Conservation (phyloP, 2,329 filamentous ascomycete species). For the Hymenoscyphus fraxineus region DNA sequence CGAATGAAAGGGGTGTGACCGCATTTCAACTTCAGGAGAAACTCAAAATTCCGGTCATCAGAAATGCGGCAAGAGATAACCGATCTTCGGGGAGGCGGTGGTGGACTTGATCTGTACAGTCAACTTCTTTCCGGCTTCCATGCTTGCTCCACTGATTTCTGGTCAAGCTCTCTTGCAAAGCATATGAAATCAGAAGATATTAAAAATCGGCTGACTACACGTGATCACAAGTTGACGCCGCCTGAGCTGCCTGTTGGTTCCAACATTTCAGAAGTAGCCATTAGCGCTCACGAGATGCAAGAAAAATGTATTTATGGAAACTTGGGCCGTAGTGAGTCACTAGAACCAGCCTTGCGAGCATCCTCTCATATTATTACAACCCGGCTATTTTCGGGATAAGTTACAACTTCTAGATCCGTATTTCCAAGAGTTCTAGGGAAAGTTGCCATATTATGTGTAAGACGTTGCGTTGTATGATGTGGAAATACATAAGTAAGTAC, state of each 20-base stretch:
- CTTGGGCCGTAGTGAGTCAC: neutral
- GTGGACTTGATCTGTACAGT: neutral
- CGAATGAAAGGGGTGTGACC: neutral
- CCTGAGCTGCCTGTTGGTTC: neutral
- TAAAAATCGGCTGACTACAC: neutral
- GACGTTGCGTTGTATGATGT: no score
- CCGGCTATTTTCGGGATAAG: neutral
- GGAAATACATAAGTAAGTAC: no score
- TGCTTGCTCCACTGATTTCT: no score
- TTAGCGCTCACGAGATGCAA: neutral
- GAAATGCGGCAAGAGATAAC: neutral
- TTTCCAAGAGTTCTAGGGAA: no score
- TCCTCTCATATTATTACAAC: neutral
- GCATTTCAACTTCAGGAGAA: neutral
- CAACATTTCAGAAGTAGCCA: neutral
- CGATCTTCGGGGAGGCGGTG: neutral
- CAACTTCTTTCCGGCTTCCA: no score
- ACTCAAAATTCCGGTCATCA: conserved; percentile 1
- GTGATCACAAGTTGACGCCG: neutral
- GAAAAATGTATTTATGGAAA: neutral
- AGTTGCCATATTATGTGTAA: no score
- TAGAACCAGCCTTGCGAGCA: neutral
- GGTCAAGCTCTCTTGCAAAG: no score
- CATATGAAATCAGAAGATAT: no score
- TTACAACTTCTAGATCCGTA: neutral